phyloP scores from a whole-genome alignment of 192 early-diverging fungal genomes.

The Haplosporangium gracile region DNA sequence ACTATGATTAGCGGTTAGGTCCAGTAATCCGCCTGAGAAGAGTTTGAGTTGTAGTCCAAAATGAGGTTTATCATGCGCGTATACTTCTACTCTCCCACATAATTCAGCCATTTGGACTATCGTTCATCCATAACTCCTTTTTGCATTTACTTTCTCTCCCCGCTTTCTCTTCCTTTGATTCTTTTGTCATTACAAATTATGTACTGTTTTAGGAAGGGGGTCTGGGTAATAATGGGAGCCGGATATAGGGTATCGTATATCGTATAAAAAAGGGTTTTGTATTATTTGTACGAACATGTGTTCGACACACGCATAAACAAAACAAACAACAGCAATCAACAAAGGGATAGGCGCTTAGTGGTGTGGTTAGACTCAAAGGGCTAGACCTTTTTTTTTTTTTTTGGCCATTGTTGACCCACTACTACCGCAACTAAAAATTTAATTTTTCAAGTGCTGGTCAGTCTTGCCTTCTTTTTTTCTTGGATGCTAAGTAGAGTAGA shows the following conservation, averaged over 20 bases:
- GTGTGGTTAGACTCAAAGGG: neutral
- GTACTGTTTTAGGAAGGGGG: neutral
- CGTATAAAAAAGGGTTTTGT: neutral
- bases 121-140: neutral
- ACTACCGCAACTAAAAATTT: neutral
- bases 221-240: neutral
- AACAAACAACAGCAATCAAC: neutral
- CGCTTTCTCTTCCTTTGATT: neutral
- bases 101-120: neutral
- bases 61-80: too few relatives aligned
- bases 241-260: neutral
- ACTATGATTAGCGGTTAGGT: too few relatives aligned
- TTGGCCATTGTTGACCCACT: neutral
- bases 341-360: neutral
- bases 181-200: neutral
- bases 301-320: neutral
- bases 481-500: too few relatives aligned
- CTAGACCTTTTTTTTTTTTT: slow-evolving; percentile 2
- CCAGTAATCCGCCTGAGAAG: too few relatives aligned
- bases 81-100: neutral
- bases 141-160: neutral
- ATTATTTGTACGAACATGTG: slow-evolving; percentile 1
- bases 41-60: too few relatives aligned
- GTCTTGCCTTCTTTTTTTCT: too few relatives aligned
- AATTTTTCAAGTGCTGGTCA: neutral